Conservation (phyloP, 495 filamentous ascomycete genomes). For the Neurospora discreta region DNA sequence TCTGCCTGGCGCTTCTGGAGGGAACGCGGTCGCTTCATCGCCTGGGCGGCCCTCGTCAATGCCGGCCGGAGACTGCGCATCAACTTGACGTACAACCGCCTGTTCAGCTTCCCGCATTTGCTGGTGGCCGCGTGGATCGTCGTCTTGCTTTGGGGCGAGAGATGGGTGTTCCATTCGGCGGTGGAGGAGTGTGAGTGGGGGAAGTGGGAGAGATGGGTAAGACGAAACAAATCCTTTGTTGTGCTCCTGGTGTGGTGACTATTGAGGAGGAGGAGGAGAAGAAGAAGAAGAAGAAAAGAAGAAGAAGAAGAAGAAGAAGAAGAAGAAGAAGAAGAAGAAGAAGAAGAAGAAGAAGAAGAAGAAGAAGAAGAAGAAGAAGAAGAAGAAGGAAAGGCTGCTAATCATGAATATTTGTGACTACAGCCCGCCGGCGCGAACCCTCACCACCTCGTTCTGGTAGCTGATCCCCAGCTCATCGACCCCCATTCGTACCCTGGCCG, state of each 20-base stretch:
- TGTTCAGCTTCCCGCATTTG: conserved; percentile 52
- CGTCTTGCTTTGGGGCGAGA: conserved; percentile 78
- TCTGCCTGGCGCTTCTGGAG: conserved; percentile 25
- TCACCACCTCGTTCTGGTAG: conserved; percentile 78
- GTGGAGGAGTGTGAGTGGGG: conserved; percentile 70
- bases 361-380: too few relatives aligned
- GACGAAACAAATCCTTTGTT: conserved; percentile 16
- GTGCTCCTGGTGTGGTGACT: not conserved
- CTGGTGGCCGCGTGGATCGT: conserved; percentile 66
- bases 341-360: too few relatives aligned
- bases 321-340: too few relatives aligned
- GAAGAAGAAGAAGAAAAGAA: too few relatives aligned
- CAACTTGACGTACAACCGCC: conserved; percentile 32
- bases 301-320: too few relatives aligned
- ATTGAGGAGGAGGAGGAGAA: not conserved
- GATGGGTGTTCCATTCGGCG: conserved; percentile 56
- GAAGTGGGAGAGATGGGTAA: conserved; percentile 87
- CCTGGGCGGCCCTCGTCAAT: conserved; percentile 14
- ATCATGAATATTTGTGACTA: not conserved
- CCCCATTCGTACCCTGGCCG: conserved; percentile 92
- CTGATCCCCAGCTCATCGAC: conserved; percentile 96
- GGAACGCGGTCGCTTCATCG: conserved; percentile 25
- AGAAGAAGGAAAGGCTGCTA: not conserved
- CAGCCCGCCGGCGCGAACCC: conserved; percentile 68
- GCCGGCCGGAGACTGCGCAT: conserved; percentile 20